Evolutionary conservation across 2,329 filamentous ascomycete genomes (phyloP), one percentile per base, ranked within the genome.

Genomic region (Beauveria sp.): DNA sequence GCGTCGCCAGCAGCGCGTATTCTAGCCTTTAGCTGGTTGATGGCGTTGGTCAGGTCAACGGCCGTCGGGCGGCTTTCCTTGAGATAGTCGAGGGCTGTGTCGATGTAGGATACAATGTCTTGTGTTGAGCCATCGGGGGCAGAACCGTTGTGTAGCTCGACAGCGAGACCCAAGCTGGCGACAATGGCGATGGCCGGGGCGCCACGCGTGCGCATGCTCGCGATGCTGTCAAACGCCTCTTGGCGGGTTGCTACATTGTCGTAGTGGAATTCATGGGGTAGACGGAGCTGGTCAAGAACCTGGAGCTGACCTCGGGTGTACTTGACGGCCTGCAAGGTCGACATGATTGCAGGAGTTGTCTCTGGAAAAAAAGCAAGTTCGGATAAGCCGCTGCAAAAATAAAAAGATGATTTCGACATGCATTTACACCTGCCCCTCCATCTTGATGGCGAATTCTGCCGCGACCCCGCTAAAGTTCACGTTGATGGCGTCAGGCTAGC

Each of bases 111-210:
- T 50, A 93, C 84, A 55, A 89, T 82, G 53, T 89, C 85, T 0
- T 77, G 71, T 0, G 78, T 72, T 0, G 75, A 75, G 0, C 72
- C 67, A 1, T 84, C 81, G 4, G 78, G 73, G 9, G 70, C 64
- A 3, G 72, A 61, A 63, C 81, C 81, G 8, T 83, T 82, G 56
- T 86, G 79, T 9, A 98, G 76, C 73, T 98, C 93, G 9, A 96
- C 90, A 1, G 92, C 93, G 42, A 97, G 83, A 2, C 90, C 88
- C 40, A 99, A 83, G 22, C 90, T 90, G 24, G 95, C 95, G n/a
- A 99, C 95, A 66, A 99, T 98, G 50, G 95, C 95, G 73, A 99
- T 99, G 51, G 95, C 95, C 0, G 95, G 95, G 5, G 95, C 95
- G 40, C 75, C 91, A 69, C 90, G 86, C 7, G 88, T 86, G 54